Conservation (phyloP, 257 asterid species). For the Solanum arcanum region DNA sequence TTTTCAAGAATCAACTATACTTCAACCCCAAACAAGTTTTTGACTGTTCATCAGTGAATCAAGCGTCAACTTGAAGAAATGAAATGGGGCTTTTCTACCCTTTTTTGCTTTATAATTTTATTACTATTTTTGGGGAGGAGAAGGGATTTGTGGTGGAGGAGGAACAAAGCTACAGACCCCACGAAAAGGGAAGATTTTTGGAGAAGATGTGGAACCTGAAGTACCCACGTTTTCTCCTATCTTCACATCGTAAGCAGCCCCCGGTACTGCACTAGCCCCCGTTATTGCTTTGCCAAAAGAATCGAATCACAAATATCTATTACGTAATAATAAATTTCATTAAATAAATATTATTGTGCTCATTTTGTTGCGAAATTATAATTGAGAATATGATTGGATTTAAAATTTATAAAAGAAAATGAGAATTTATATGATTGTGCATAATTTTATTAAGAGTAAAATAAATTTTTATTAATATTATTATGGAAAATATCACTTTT, state of each 20-base stretch:
- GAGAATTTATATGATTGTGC: too few species aligned
- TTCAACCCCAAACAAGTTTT: background rate
- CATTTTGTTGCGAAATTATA: accelerated
- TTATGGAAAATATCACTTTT: too few species aligned
- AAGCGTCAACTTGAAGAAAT: background rate
- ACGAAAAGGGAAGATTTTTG: background rate
- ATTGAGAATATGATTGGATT: too few species aligned
- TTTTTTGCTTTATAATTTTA: background rate
- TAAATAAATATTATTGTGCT: too few species aligned
- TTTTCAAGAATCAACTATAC: background rate
- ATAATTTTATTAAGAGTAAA: too few species aligned
- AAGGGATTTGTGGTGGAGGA: background rate
- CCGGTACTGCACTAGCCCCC: background rate
- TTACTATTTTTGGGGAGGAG: background rate
- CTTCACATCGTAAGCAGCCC: background rate
- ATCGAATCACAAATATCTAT: too few species aligned
- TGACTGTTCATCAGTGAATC: background rate
- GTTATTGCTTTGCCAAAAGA: too few species aligned
- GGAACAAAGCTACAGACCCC: background rate
- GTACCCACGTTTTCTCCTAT: background rate
- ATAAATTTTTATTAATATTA: too few species aligned
- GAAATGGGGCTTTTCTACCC: background rate
- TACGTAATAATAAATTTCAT: too few species aligned
- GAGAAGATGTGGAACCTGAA: background rate
- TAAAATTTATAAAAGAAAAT: too few species aligned